Base-by-base conservation (phyloP, 345 rosid genomes). In the Turritis glabra region DNA sequence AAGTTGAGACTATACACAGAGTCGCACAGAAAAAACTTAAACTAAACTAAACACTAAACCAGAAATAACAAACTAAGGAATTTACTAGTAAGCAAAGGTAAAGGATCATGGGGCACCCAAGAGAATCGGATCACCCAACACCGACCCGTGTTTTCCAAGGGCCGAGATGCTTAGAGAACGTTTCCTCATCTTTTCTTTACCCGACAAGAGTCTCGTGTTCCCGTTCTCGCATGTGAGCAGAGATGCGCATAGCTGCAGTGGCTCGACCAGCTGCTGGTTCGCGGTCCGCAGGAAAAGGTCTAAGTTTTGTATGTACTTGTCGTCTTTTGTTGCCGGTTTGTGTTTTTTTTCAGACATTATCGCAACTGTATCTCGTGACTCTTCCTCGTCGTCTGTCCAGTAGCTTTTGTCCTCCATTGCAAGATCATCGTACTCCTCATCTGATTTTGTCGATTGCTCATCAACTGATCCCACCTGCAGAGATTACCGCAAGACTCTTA, bases 361-460 rank as follows among this genome's bases (percentile, higher is more conserved):
- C 12, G 64, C 50, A 21, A 78, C 50, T 61, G 71, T 84, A 38
- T 87, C 84, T 68, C 56, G 63, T 0, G 69, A 52, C 80, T 86
- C 86, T 33, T 82, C 87, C 8, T 90, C 91, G 0, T 76, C 83
- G 5, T 86, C 98, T 0, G 95, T 69, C 82, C 85, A 75, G 50
- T 89, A 90, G n/a, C 89, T 88, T 68, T 83, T 90, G 74, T 96
- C 99, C 55, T 66, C 84, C 98, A 96, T 87, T 17, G 96, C 98
- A 53, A 96, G 91, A 84, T 96, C 99, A 56, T 90, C 97, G 9
- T 92, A 96, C 80, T 96, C 98, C 79, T 96, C 99, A 38, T 96
- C 99, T 5, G 98, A 88, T 69, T 89, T 92, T 26, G 97, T 88
- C 1, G 94, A 92, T 69, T 90, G 91, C 87, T 96, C 99, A 19